Base-by-base conservation (phyloP, 1,284 basidiomycete genomes). In the Melanopsichium pennsylvanicum region DNA sequence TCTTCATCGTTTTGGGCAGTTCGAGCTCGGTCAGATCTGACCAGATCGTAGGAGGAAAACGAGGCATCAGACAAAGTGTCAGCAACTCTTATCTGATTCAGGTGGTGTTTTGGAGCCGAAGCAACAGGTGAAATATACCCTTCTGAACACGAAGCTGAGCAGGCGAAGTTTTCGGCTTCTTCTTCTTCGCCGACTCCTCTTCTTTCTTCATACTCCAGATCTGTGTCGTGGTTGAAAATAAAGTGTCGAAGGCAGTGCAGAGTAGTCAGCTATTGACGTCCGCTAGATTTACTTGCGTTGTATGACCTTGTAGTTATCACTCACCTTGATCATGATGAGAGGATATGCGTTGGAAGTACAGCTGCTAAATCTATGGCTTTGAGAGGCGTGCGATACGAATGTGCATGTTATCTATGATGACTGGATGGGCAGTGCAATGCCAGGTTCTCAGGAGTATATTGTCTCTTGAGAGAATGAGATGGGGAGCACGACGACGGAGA, bases 141-240 rank as follows among this genome's bases (percentile, higher is more conserved):
- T 98, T 99, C 86, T 98, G 96, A 13, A 97, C 93, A 51, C 95
- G 88, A 80, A 99, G 90, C 83, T 97, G 94, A 27, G 96, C 95
- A 11, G 95, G 93, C 75, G 91, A 92, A 45, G 92, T 96, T 87
- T 96, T 97, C 35, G 76, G 76, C 69, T 76, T 74, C 64, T 73
- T 70, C 64, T 75, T 76, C 47, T 57, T 56, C 23, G 70, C 74
- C 61, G 71, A 54, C 40, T 80, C 78, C 31, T 78, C 78, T 43
- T 80, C 78, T 48, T 77, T 79, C 47, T 76, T 77, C 73, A 79
- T 74, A 31, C 66, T 70, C 78, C 78, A 80, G 39, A 80, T 74
- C 76, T 77, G 36, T 4, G 9, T 23, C n/a, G n/a, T n/a, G n/a
- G n/a, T n/a, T n/a, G n/a, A n/a, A n/a, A n/a, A n/a, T n/a, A n/a